Conservation (phyloP, 805 yeast species). For the Starmerella sirachaensis region DNA sequence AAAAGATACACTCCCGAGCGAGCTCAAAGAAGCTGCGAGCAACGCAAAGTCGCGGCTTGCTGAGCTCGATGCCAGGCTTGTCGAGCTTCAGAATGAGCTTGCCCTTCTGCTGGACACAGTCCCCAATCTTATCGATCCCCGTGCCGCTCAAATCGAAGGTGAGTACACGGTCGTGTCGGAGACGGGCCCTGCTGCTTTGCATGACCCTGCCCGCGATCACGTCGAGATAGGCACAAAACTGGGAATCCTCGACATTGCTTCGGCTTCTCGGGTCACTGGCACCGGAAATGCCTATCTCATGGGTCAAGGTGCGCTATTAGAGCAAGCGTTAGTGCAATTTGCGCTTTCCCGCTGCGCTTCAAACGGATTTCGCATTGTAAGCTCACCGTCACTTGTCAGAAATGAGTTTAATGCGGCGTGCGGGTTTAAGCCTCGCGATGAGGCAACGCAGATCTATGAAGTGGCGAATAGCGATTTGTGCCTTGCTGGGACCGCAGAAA, state of each 20-base stretch:
- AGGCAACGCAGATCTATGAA: constrained; percentile 69
- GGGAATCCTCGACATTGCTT: constrained; percentile 53
- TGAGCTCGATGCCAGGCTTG: constrained; percentile 18
- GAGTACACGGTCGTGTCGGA: constrained; percentile 19
- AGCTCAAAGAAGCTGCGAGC: constrained; percentile 9
- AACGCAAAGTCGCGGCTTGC: constrained; percentile 4
- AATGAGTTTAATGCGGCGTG: constrained; percentile 72
- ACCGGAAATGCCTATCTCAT: constrained; percentile 55
- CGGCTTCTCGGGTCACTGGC: constrained; percentile 69
- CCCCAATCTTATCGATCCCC: constrained; percentile 27
- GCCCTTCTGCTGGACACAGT: constrained; percentile 22
- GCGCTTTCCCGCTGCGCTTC: constrained; percentile 54
- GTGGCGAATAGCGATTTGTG: constrained; percentile 43
- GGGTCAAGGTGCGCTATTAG: constrained; percentile 77
- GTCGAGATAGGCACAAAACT: constrained; percentile 56
- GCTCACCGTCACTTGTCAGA: constrained; percentile 80
- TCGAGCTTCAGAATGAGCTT: constrained; percentile 15
- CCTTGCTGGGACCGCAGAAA: constrained; percentile 90
- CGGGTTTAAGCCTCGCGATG: constrained; percentile 90
- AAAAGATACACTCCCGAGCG: constrained; percentile 18
- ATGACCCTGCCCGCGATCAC: constrained; percentile 39
- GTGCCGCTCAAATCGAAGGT: constrained; percentile 13
- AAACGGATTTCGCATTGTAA: constrained; percentile 54
- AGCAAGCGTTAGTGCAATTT: constrained; percentile 78
- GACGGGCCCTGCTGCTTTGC: neutral